Evolutionary conservation across 805 yeast genomes (phyloP).

Genomic region (Sungouiella blattae): DNA sequence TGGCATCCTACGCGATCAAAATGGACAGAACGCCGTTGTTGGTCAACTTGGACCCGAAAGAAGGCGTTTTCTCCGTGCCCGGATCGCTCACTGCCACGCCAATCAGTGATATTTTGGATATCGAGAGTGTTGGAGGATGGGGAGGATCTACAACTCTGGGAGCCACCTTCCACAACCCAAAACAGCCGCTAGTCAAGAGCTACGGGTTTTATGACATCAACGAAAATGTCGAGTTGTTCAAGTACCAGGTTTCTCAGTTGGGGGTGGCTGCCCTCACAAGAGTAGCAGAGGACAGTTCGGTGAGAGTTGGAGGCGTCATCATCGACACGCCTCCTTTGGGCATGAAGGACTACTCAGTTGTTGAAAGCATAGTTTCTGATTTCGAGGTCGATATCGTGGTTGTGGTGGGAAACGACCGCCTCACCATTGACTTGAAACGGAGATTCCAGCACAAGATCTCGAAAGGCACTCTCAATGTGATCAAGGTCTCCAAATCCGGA

Average conservation of each 20-base stretch:
- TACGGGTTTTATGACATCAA: conserved; percentile 64
- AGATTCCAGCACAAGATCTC: conserved; percentile 37
- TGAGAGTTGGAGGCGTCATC: conserved; percentile 53
- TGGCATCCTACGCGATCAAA: conserved; percentile 74
- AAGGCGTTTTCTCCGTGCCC: conserved; percentile 70
- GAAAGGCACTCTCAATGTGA: conserved; percentile 34
- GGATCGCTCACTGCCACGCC: conserved; percentile 85
- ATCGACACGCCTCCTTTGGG: conserved; percentile 72
- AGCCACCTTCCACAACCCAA: conserved; percentile 72
- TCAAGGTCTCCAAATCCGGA: conserved; percentile 67
- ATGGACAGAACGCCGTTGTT: conserved; percentile 63
- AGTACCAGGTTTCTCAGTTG: conserved; percentile 45
- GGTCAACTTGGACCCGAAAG: conserved; percentile 75
- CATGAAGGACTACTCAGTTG: conserved; percentile 46
- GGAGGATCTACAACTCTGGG: conserved; percentile 71
- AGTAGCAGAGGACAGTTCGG: conserved; percentile 45
- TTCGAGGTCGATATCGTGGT: conserved; percentile 60
- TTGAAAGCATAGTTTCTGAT: conserved; percentile 55
- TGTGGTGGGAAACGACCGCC: conserved; percentile 73
- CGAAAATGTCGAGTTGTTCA: conserved; percentile 58
- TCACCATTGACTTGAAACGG: conserved; percentile 59
- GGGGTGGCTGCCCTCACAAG: conserved; percentile 49
- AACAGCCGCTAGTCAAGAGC: conserved; percentile 81
- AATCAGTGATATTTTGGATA: conserved; percentile 73
- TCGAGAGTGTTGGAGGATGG: conserved; percentile 69